A percentile compares a stretch with the other conserved stretches of the same genome.
phyloP scores from a whole-genome alignment of 176 grass and related monocot species.

The Oryza punctata region DNA sequence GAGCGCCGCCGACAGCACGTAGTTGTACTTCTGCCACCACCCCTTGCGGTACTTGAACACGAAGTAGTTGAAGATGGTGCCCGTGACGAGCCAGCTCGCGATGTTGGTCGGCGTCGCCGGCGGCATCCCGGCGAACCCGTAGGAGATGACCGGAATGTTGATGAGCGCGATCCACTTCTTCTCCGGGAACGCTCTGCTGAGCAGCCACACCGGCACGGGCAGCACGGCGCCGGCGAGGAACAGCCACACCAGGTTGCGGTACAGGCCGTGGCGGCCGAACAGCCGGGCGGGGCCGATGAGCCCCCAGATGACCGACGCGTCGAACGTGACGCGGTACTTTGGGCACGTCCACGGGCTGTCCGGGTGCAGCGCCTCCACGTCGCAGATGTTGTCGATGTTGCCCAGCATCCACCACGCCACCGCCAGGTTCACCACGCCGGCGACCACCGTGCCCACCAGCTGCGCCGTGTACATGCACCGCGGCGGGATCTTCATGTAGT shows the following conservation, averaged over 20 bases:
- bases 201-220: slow-evolving; percentile 86
- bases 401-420: slow-evolving; percentile 99
- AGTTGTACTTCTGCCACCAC: slow-evolving; percentile 99
- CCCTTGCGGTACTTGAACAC: slow-evolving; percentile 88
- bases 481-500: slow-evolving; percentile 99
- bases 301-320: slow-evolving; percentile 97
- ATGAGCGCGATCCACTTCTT: slow-evolving; percentile 97
- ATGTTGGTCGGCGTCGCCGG: slow-evolving; percentile 98
- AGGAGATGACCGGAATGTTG: slow-evolving; percentile 94
- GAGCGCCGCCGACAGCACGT: slow-evolving; percentile 93
- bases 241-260: slow-evolving; percentile 98
- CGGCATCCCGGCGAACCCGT: slow-evolving; percentile 97
- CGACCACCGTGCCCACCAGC: slow-evolving; percentile 87
- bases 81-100: slow-evolving; percentile 89
- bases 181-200: slow-evolving; percentile 82
- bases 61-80: slow-evolving; percentile 94
- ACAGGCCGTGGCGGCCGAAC: slow-evolving; percentile 69
- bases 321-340: slow-evolving; percentile 95
- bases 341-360: slow-evolving; percentile 99
- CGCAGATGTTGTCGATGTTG: slow-evolving; percentile 93
- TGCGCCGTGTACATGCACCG: slow-evolving; percentile 96
- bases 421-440: slow-evolving; percentile 86
- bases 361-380: slow-evolving; percentile 79
- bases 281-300: slow-evolving; percentile 79
- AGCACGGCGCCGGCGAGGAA: slow-evolving; percentile 81